Evolutionary conservation across 2,329 filamentous ascomycete genomes (phyloP).

Genomic region (Graphiopsis chlorocephala): DNA sequence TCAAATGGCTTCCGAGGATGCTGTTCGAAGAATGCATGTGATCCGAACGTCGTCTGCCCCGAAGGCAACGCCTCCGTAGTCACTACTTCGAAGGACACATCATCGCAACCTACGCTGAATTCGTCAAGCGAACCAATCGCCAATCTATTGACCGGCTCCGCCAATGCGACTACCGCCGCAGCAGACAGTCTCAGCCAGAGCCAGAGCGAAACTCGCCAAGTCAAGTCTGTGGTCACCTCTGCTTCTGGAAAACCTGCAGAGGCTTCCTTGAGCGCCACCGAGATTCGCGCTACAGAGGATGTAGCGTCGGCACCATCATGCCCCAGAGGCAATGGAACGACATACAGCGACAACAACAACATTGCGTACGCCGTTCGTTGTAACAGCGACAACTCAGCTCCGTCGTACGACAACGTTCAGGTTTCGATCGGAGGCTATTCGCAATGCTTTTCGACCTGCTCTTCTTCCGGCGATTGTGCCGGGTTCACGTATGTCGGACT

Average conservation of each 20-base stretch:
- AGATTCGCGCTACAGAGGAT: not conserved
- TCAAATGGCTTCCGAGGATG: slow-evolving; percentile 27
- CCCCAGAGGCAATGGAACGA: slow-evolving; percentile 25
- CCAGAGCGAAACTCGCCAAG: slow-evolving; percentile 13
- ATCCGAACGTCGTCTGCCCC: slow-evolving; percentile 20
- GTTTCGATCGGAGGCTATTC: slow-evolving; percentile 29
- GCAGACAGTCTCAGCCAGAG: slow-evolving; percentile 16
- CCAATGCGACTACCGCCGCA: slow-evolving; percentile 23
- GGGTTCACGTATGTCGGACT: slow-evolving; percentile 31
- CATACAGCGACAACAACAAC: slow-evolving; percentile 25
- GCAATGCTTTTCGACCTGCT: slow-evolving; percentile 32
- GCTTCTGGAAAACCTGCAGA: not conserved
- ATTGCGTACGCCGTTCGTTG: slow-evolving; percentile 30
- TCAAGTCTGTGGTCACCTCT: slow-evolving; percentile 6
- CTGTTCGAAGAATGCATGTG: slow-evolving; percentile 28
- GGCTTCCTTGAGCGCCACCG: not conserved
- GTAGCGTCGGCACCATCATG: slow-evolving; percentile 23
- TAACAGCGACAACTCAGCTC: slow-evolving; percentile 27
- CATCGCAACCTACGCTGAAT: not conserved
- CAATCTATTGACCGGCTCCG: not conserved
- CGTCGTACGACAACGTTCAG: slow-evolving; percentile 21
- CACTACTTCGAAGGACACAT: slow-evolving; percentile 1
- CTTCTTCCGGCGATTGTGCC: slow-evolving; percentile 22
- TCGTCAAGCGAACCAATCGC: not conserved
- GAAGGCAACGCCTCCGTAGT: slow-evolving; percentile 14